Evolutionary conservation across 306 rosid species (phyloP), one percentile per base, ranked within the genome.

Genomic region (Chamaecrista fasciculata): DNA sequence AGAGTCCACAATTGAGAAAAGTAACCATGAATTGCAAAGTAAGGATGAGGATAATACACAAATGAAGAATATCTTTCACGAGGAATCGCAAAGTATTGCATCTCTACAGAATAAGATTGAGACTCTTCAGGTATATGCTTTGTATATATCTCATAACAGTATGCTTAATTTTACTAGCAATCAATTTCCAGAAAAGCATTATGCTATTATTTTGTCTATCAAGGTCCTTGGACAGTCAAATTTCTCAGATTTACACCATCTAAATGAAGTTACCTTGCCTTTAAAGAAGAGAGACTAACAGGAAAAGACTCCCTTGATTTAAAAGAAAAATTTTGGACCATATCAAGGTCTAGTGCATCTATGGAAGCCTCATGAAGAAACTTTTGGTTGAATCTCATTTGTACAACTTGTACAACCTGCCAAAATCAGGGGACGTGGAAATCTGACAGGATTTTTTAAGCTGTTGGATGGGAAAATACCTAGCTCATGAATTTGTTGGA

Each of bases 61-160:
- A 11, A 71, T 65, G 53, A 60, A 77, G 69, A 39, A 28, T 42
- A 46, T 37, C 18, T 37, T 65, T 65, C 28, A 18, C 8, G 77
- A 71, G 46, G 47, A 65, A 77, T 57, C 47, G 53, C 47, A 71
- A 49, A 66, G 15, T 11, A 55, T 65, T 50, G 40, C 52, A 20
- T 29, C 39, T 34, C 21, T 37, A 1, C 55, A 66, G 66, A 52
- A 51, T 31, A 43, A 31, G 25, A 29, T 42, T 40, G 71, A 43
- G 21, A 28, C 34, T 53, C 31, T 21, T 52, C 67, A 59, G 69
- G 76, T 76, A 46, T 76, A 46, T 51, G 70, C 48, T 39, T 26
- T 26, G 25, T 39, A 23, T 31, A 20, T 53, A 15, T 65, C 34
- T 66, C 16, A n/a, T 34, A 4, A 16, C 24, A 33, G 58, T 15